Evolutionary conservation across 2,329 filamentous ascomycete genomes (phyloP), one percentile per base, ranked within the genome.

Genomic region (Westerdykella ornata): DNA sequence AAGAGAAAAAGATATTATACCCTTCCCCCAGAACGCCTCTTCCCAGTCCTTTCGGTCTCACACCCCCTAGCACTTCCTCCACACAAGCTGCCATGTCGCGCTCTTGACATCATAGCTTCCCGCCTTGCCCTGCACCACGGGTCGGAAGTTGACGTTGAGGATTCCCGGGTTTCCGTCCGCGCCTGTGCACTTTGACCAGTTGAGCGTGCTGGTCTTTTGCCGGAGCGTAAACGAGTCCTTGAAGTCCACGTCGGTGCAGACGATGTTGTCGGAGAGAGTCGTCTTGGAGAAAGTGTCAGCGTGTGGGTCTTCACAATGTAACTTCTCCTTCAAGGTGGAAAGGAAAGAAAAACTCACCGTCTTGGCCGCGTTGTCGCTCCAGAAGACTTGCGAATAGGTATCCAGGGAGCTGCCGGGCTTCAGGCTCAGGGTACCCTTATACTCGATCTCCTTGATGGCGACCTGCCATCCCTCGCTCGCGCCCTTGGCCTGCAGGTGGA

Each of bases 101-200:
- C 44, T 49, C 46, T 57, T 61, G 39, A 62, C 50, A 34, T 59
- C 54, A 41, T 57, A 62, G 11, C 33, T 41, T 1, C 59, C 59
- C 31, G 41, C 45, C 9, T 56, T 50, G 5, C 59, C 59, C 29
- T 55, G 48, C 3, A 62, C 44, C 1, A 58, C 56, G 2, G 57
- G 57, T 33, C 59, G 45, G 34, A 53, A 50, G 39, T 62, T 62
- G 35, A 62, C 51, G 38, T 62, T 62, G 41, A 62, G 42, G 31
- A 62, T 59, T 4, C 59, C 59, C 2, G 55, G 51, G 30, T 52
- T 55, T 1, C 57, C 55, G 41, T 54, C 54, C 13, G 41, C 35
- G 17, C 51, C 50, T 6, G 49, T 60, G 46, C 59, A 62, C 39
- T 56, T 58, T 4, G 55, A 59, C 55, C 54, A 62, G 11, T 14